phyloP scores from a whole-genome alignment of 2,329 filamentous ascomycete genomes.

The Aspergillus ruber region DNA sequence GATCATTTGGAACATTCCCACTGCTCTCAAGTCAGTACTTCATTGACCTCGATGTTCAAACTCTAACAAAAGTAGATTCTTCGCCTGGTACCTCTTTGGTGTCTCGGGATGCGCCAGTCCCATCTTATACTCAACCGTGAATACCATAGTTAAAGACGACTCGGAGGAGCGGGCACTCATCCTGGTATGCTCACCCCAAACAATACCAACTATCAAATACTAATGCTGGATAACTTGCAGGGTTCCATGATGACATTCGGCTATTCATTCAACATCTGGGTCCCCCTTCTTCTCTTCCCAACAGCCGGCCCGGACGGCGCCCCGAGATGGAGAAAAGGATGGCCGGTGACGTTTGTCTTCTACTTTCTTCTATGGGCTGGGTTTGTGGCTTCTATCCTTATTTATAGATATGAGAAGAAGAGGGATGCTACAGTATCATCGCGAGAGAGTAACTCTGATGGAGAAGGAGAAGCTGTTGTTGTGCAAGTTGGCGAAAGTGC shows the following conservation, averaged over 20 bases:
- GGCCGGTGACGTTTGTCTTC: slow-evolving; percentile 44
- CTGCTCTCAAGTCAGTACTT: slow-evolving; percentile 40
- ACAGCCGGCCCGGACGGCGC: slow-evolving; percentile 38
- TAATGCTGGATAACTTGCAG: slow-evolving; percentile 12
- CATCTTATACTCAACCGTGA: slow-evolving; percentile 41
- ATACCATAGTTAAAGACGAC: slow-evolving; percentile 36
- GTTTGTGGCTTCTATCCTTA: slow-evolving; percentile 14
- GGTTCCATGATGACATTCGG: slow-evolving; percentile 44
- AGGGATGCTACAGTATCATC: slow-evolving; percentile 1
- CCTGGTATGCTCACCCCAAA: slow-evolving; percentile 9
- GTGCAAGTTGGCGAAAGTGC: background rate
- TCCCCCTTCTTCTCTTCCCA: slow-evolving; percentile 39
- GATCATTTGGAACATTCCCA: slow-evolving; percentile 47
- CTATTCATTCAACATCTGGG: slow-evolving; percentile 43
- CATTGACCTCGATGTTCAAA: too few relatives aligned
- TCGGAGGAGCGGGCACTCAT: slow-evolving; percentile 37
- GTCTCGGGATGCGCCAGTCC: slow-evolving; percentile 35
- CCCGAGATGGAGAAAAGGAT: slow-evolving; percentile 45
- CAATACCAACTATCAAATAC: too few relatives aligned
- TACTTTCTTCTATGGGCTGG: slow-evolving; percentile 39
- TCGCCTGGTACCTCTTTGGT: slow-evolving; percentile 41
- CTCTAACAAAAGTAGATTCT: slow-evolving; percentile 24
- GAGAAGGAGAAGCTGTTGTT: slow-evolving; percentile 2
- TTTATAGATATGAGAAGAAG: slow-evolving; percentile 12
- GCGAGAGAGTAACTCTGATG: slow-evolving; percentile 3